These are phyloP conservation scores for Penicillium sp. DNA, from an alignment of 2,329 filamentous ascomycete species.

Conservation along the genomic window DNA sequence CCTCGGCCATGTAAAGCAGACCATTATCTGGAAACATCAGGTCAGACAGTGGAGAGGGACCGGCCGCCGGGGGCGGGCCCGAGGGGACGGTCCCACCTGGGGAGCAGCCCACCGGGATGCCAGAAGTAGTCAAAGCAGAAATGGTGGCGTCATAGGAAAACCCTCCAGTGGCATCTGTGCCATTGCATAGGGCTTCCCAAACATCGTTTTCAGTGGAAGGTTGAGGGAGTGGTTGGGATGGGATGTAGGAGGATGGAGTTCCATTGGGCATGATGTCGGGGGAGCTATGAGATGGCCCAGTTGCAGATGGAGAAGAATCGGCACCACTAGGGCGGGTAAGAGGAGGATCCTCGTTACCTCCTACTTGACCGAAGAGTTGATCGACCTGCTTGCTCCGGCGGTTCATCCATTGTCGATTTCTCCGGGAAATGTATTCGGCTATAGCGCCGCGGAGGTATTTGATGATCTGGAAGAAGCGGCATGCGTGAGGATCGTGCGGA, in stretches of 20 bases:
- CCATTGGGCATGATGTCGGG: slow-evolving; percentile 18
- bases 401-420: slow-evolving; percentile 43
- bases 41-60: slow-evolving; percentile 35
- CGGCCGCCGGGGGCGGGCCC: slow-evolving; percentile 14
- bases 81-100: slow-evolving; percentile 31
- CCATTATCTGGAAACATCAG: slow-evolving; percentile 35
- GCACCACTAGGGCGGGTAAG: slow-evolving; percentile 8
- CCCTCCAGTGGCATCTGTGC: slow-evolving; percentile 14
- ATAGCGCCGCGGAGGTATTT: slow-evolving; percentile 43
- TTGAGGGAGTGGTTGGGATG: slow-evolving; percentile 13
- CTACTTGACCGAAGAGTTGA: slow-evolving; percentile 44
- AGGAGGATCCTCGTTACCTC: slow-evolving; percentile 15
- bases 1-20: slow-evolving; percentile 36
- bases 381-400: slow-evolving; percentile 41
- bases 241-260: slow-evolving; percentile 16
- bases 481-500: slow-evolving; percentile 39
- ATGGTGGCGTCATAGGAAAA: slow-evolving; percentile 34
- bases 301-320: slow-evolving; percentile 4
- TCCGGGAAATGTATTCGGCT: slow-evolving; percentile 37
- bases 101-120: slow-evolving; percentile 34
- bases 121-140: slow-evolving; percentile 35
- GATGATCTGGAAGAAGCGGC: slow-evolving; percentile 39
- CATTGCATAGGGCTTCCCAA: slow-evolving; percentile 31
- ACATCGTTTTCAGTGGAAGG: slow-evolving; percentile 22
- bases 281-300: slow-evolving; percentile 26